phyloP scores from a whole-genome alignment of 2,329 filamentous ascomycete genomes.

The Aspergillus felis region DNA sequence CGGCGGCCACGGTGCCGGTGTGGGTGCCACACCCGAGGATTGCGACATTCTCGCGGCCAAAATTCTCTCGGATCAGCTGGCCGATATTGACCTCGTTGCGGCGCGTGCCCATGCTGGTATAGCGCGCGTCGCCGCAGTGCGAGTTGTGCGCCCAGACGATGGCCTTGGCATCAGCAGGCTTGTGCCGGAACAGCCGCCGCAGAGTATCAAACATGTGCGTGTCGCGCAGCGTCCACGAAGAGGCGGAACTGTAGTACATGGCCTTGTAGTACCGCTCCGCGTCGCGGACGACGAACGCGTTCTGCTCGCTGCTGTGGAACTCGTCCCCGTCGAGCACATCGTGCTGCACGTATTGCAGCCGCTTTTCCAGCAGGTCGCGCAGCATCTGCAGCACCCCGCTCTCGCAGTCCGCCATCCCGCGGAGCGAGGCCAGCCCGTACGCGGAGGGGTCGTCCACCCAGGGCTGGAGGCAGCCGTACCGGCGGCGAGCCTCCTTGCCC shows the following conservation, averaged over 20 bases:
- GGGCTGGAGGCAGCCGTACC: conserved; percentile 46
- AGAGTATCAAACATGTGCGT: conserved; percentile 52
- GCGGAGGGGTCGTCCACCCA: conserved; percentile 49
- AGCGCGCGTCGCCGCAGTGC: conserved; percentile 52
- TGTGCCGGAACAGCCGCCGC: conserved; percentile 41
- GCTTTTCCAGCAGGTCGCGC: conserved; percentile 39
- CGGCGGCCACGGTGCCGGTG: conserved; percentile 51
- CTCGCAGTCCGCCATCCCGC: conserved; percentile 46
- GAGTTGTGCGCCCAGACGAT: conserved; percentile 55
- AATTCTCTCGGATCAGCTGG: conserved; percentile 49
- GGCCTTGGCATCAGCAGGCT: conserved; percentile 39
- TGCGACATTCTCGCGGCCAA: conserved; percentile 38
- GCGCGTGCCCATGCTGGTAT: conserved; percentile 46
- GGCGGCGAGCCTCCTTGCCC: conserved; percentile 40
- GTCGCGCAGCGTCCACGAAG: conserved; percentile 51
- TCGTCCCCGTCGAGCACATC: conserved; percentile 40
- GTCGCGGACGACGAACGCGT: conserved; percentile 48
- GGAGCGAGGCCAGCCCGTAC: conserved; percentile 45
- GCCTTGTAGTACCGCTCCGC: conserved; percentile 51
- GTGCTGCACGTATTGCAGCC: conserved; percentile 39
- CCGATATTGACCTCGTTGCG: conserved; percentile 50
- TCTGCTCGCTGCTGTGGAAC: conserved; percentile 49
- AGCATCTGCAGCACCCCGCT: conserved; percentile 45
- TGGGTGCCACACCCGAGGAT: conserved; percentile 49
- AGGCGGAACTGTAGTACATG: conserved; percentile 49